Base-by-base conservation (phyloP, 2,329 filamentous ascomycete species). In the Penicillium sp. region DNA sequence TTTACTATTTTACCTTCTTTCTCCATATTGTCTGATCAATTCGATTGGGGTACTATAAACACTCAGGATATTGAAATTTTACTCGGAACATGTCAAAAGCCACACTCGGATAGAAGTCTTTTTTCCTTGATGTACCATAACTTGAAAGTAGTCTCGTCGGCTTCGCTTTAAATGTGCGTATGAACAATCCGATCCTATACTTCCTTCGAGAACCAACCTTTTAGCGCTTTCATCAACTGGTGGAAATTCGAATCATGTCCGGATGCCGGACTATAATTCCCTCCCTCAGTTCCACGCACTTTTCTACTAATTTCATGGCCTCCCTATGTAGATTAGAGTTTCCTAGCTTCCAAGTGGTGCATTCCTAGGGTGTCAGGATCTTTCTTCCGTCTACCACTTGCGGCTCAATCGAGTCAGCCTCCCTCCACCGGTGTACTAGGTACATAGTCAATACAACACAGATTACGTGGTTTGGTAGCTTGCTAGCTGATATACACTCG, bases 1-100 rank as follows among this genome's bases (percentile, higher is more conserved):
- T 55, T 33, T 13, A 51, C 29, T 60, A 31, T 47, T 25, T 53
- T 29, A 23, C 31, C 29, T 43, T 21, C 29, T 44, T 38, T 53
- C 2, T 45, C 9, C 1, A 47, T 33, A 12, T 38, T 48, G 31
- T 53, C 33, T 38, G n/a, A 31, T 41, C 35, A 33, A 33, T 45
- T 21, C 23, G 13, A 43, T 27, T n/a, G 21, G 39, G 27, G 12
- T 33, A 15, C 27, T 17, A 42, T 35, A 17, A 19, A 12, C 15
- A 21, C 19, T 45, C 39, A 15, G 17, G 35, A 8, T 31, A 3
- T 35, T 27, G 39, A 21, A 25, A n/a, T 5, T 33, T 33, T 21
- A 31, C n/a, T 27, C 21, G 2, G 29, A 13, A 25, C 21, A 19
- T 44, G 4, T 7, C 9, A 12, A 33, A 51, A 35, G 15, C 27